Conservation (phyloP, 2,329 filamentous ascomycete genomes). For the Dothideomycetes sp. region DNA sequence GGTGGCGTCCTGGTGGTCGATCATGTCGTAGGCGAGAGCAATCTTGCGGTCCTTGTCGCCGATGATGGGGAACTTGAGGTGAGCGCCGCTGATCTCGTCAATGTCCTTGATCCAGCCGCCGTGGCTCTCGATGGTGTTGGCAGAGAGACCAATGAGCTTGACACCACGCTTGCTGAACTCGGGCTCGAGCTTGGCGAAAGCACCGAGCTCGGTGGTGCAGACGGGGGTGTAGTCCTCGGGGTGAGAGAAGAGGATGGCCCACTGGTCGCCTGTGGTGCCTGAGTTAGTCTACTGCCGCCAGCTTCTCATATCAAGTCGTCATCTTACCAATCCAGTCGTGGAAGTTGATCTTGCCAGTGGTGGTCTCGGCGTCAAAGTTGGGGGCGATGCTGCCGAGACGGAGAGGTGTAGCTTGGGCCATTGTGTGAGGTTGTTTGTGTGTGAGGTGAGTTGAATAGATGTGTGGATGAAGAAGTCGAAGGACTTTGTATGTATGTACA, state of each 20-base stretch:
- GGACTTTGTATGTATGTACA: background rate
- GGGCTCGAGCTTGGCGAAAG: conserved; percentile 54
- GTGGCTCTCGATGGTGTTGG: conserved; percentile 43
- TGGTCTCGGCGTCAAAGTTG: conserved; percentile 62
- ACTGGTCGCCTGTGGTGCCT: too few species aligned
- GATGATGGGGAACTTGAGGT: conserved; percentile 44
- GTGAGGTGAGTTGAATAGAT: background rate
- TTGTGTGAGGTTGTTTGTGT: conserved; percentile 9
- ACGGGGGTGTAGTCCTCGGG: conserved; percentile 53
- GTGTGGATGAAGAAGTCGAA: background rate
- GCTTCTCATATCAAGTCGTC: too few species aligned
- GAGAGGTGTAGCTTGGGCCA: conserved; percentile 37
- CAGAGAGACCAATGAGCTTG: conserved; percentile 51
- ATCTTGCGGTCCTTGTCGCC: conserved; percentile 45
- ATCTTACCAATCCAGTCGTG: conserved; percentile 65
- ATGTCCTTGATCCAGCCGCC: conserved; percentile 46
- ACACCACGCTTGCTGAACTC: conserved; percentile 54
- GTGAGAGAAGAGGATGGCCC: conserved; percentile 64
- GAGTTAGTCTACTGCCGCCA: too few species aligned
- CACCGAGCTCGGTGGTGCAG: conserved; percentile 55
- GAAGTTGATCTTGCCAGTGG: conserved; percentile 56
- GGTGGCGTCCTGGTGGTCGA: conserved; percentile 47
- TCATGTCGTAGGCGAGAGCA: conserved; percentile 44
- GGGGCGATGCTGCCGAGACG: conserved; percentile 58
- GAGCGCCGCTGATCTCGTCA: conserved; percentile 40